These are phyloP conservation scores for Fusarium liriodendri DNA, from an alignment of 2,329 filamentous ascomycete genomes.

Conservation along the genomic window DNA sequence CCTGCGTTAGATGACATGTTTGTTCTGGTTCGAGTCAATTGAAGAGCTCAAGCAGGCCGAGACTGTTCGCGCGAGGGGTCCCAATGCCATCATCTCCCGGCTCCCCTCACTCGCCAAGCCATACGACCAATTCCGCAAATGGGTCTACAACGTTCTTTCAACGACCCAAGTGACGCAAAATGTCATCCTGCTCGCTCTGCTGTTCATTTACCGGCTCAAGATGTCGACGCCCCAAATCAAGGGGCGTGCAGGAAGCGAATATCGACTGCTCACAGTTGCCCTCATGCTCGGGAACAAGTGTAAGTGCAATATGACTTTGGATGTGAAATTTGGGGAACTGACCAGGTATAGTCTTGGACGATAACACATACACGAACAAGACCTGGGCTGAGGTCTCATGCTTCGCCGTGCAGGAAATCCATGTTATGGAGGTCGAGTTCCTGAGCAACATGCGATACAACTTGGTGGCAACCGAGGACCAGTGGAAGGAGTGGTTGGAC, in stretches of 20 bases:
- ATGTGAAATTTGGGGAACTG: conserved; percentile 23
- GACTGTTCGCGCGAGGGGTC: conserved; percentile 60
- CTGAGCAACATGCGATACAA: conserved; percentile 98
- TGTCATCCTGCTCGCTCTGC: conserved; percentile 86
- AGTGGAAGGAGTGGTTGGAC: conserved; percentile 90
- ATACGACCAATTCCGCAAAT: conserved; percentile 86
- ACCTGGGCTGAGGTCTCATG: conserved; percentile 98
- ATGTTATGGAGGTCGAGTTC: conserved; percentile 99
- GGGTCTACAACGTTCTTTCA: conserved; percentile 89
- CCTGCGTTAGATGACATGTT: conserved; percentile 81
- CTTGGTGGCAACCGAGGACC: conserved; percentile 83
- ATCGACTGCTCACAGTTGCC: conserved; percentile 90
- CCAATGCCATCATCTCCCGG: conserved; percentile 56
- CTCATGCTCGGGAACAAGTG: conserved; percentile 99
- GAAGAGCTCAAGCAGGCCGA: conserved; percentile 82
- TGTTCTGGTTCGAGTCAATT: conserved; percentile 97
- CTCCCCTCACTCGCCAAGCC: conserved; percentile 81
- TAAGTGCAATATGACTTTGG: conserved; percentile 54
- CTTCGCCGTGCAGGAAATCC: conserved; percentile 93
- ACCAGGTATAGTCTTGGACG: conserved; percentile 78
- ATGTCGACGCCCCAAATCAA: conserved; percentile 89
- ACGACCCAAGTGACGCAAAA: conserved; percentile 98
- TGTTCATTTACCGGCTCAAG: conserved; percentile 95
- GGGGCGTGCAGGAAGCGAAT: conserved; percentile 93
- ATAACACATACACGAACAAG: conserved; percentile 99